Evolutionary conservation across 23 red algal genomes (phyloP).

Genomic region (Gracilaria gracilis): DNA sequence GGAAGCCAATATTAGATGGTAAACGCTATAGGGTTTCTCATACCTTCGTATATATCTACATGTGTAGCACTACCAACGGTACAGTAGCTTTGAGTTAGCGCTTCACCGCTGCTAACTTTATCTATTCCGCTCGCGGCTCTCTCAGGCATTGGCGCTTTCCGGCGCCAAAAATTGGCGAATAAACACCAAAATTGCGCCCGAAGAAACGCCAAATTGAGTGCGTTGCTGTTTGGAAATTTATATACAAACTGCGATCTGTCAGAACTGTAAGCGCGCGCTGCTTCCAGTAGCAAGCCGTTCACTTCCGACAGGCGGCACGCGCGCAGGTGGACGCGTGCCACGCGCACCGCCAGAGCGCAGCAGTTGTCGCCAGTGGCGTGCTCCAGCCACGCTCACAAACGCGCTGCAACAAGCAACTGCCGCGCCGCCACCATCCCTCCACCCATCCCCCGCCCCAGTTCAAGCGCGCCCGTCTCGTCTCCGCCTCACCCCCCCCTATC

Average conservation of each 20-base stretch:
- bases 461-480: background rate
- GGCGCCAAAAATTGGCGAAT: background rate
- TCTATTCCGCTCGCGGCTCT: too few species aligned
- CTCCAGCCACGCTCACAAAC: background rate
- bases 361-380: background rate
- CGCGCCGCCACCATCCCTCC: slow-evolving; percentile 3
- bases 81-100: too few species aligned
- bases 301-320: background rate
- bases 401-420: slow-evolving; percentile 12
- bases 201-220: background rate
- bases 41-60: too few species aligned
- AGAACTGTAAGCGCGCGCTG: background rate
- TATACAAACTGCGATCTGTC: slow-evolving; percentile 21
- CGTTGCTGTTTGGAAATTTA: slow-evolving; percentile 16
- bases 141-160: background rate
- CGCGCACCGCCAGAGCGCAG: background rate
- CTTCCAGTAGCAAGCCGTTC: slow-evolving; percentile 5
- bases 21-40: too few species aligned
- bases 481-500: background rate
- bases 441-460: slow-evolving; percentile 5
- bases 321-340: background rate
- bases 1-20: too few species aligned
- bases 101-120: too few species aligned
- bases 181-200: background rate
- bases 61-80: too few species aligned